Evolutionary conservation across 1,284 basidiomycete species (phyloP).

Genomic region (Boletus nobilissimus): DNA sequence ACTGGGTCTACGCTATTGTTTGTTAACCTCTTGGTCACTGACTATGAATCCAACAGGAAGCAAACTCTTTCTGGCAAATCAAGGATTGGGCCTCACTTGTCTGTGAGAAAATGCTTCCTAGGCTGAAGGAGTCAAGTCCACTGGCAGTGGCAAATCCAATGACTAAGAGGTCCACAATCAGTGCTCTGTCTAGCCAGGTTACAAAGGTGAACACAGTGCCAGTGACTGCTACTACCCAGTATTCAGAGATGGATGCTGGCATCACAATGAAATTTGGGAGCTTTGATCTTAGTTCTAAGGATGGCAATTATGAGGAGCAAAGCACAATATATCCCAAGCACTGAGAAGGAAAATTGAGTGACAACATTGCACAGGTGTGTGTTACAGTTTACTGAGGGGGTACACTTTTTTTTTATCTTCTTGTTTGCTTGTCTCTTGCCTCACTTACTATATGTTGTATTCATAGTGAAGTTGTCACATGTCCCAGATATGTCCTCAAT

Average conservation of each 20-base stretch:
- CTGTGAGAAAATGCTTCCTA: background rate
- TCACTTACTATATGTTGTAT: no score
- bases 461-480: no score
- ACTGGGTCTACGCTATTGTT: background rate
- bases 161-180: background rate
- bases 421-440: no score
- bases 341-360: background rate
- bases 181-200: background rate
- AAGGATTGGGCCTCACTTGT: slow-evolving; percentile 6
- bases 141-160: no score
- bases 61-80: background rate
- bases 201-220: background rate
- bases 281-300: background rate
- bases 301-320: background rate
- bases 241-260: background rate
- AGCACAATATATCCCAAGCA: background rate
- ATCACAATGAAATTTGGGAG: background rate
- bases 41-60: background rate
- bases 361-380: no score
- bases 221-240: background rate
- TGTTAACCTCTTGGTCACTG: slow-evolving; percentile 1
- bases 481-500: no score
- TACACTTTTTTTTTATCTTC: no score
- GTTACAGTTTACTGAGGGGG: no score
- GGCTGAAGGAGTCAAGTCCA: no score